Evolutionary conservation across 805 yeast species (phyloP), one percentile per base, ranked within the genome.

Genomic region (Saccharomyces jurei): DNA sequence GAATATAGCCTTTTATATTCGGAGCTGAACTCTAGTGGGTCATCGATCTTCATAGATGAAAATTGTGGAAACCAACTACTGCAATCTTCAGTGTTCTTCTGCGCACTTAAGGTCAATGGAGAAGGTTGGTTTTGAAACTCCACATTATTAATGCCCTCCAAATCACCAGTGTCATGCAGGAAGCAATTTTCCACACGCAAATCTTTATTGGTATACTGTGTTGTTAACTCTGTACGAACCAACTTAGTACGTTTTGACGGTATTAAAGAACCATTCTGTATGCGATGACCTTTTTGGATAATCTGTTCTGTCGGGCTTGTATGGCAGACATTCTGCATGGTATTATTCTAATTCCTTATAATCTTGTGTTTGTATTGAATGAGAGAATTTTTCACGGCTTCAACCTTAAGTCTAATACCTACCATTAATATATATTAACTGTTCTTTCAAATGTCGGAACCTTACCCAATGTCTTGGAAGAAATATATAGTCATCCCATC

Each of bases 1-100:
- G 58, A 52, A 56, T 69, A 69, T 44, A 63, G 49, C 22, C 50
- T 58, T 52, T 66, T 66, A 52, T 69, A 69, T 32, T 62, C 65
- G 14, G 60, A 53, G 47, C 63, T 59, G 48, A 66, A 66, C 54
- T 67, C 71, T 51, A 64, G 22, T 13, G 67, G 67, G 52, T 69
- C 73, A 4, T 60, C 58, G 6, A 69, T 55, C 22, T 57, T 54
- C 62, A 69, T 62, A 3, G 61, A 54, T 0, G 69, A 56, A 41
- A 68, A 65, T 53, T 69, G 65, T 14, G 58, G 50, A 11, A 64
- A 31, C 67, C 69, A 64, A 9, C 50, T 41, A 17, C 41, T 31
- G 41, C 25, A 36, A n/a, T 48, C 50, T 26, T 32, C 55, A 44
- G 50, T 28, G 41, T 51, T 46, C n/a, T 36, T 46, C 14, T 30